These are phyloP conservation scores for Candida stauntonica DNA, from an alignment of 805 yeast genomes.

Conservation along the genomic window DNA sequence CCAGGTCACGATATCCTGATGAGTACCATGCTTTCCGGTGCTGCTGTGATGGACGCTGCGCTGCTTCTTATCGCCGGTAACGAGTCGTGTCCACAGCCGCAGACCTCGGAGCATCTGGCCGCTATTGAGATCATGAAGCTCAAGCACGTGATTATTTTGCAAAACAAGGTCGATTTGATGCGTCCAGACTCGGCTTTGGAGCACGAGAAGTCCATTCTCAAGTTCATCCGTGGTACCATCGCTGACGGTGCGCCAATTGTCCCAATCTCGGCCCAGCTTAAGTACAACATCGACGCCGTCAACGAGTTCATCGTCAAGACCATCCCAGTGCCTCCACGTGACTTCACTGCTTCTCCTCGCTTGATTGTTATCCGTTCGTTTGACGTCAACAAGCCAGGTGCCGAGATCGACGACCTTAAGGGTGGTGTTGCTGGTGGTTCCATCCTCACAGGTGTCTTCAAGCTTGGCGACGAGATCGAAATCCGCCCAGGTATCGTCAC, in stretches of 20 bases:
- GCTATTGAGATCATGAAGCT: constrained; percentile 99
- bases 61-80: constrained; percentile 93
- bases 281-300: constrained; percentile 97
- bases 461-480: constrained; percentile 96
- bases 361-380: constrained; percentile 96
- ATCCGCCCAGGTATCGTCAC: constrained; percentile 99
- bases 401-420: constrained; percentile 92
- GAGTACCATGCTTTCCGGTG: constrained; percentile 99
- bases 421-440: constrained; percentile 99
- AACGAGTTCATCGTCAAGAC: constrained; percentile 93
- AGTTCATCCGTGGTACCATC: constrained; percentile 94
- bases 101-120: constrained; percentile 98
- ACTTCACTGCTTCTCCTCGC: constrained; percentile 89
- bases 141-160: constrained; percentile 92
- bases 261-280: constrained; percentile 97
- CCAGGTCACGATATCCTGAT: constrained; percentile 99
- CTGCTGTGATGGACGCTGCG: constrained; percentile 99
- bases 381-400: constrained; percentile 98
- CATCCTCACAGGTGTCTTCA: constrained; percentile 93
- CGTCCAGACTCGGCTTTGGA: constrained; percentile 94
- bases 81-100: constrained; percentile 99
- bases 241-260: constrained; percentile 99
- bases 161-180: constrained; percentile 98
- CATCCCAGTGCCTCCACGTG: constrained; percentile 95
- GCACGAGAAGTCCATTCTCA: constrained; percentile 88